phyloP scores from a whole-genome alignment of 75 land plant genomes.

The Selaginella moellendorffii region DNA sequence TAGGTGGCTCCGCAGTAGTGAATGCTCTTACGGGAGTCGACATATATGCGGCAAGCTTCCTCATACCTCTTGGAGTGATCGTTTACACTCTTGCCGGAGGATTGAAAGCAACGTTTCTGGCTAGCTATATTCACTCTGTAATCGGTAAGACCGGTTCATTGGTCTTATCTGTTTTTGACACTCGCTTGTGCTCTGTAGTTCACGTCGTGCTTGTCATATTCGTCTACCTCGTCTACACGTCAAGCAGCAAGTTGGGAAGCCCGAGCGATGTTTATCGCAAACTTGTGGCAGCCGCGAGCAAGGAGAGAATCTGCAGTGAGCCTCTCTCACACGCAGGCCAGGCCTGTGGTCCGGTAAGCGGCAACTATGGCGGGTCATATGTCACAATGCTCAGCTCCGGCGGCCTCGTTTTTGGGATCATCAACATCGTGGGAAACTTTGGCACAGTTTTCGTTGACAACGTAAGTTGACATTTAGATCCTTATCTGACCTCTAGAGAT shows the following conservation, averaged over 20 bases:
- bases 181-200: conserved; percentile 29
- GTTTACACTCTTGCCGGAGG: conserved; percentile 92
- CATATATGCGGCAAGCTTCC: conserved; percentile 84
- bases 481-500: not conserved
- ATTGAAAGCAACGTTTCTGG: conserved; percentile 88
- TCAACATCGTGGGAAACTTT: conserved; percentile 89
- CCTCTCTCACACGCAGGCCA: conserved; percentile 49
- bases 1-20: conserved; percentile 96
- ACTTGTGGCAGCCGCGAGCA: conserved; percentile 41
- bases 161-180: no score
- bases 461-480: conserved; percentile 31
- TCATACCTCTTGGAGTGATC: conserved; percentile 86
- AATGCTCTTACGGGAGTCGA: conserved; percentile 87
- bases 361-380: conserved; percentile 75
- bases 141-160: conserved; percentile 42
- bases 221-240: conserved; percentile 67
- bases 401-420: conserved; percentile 86
- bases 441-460: conserved; percentile 96
- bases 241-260: conserved; percentile 74
- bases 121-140: conserved; percentile 94
- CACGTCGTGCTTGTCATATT: conserved; percentile 84
- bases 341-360: conserved; percentile 80
- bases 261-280: conserved; percentile 58
- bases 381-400: conserved; percentile 89
- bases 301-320: conserved; percentile 40